Percentiles rank a stretch among this genome's conserved stretches.
Conservation (phyloP, 495 filamentous ascomycete genomes). For the Lophiostoma macrostomum region DNA sequence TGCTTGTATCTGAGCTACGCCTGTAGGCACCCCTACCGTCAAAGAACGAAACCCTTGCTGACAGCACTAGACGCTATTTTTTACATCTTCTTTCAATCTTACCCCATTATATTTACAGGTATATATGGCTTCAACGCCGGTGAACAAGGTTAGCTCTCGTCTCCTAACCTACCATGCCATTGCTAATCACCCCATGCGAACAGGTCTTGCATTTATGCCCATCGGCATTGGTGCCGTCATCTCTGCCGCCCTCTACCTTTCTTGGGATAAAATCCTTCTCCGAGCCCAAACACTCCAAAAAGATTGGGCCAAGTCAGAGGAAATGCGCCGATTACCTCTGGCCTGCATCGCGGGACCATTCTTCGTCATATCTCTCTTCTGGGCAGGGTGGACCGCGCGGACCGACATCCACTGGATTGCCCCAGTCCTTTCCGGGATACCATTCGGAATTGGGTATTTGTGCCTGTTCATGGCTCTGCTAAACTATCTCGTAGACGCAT, state of each 20-base stretch:
- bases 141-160: no score
- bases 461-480: slow-evolving; percentile 65
- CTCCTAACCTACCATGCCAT: no score
- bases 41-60: background rate
- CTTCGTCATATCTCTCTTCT: slow-evolving; percentile 63
- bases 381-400: slow-evolving; percentile 67
- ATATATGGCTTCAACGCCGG: slow-evolving; percentile 43
- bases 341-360: slow-evolving; percentile 64
- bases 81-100: slow-evolving; percentile 66
- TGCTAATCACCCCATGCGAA: slow-evolving; percentile 39
- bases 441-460: slow-evolving; percentile 68
- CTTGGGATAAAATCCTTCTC: slow-evolving; percentile 55
- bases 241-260: slow-evolving; percentile 48
- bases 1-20: slow-evolving; percentile 61
- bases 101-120: slow-evolving; percentile 36
- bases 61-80: slow-evolving; percentile 72
- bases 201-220: slow-evolving; percentile 42
- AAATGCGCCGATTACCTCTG: slow-evolving; percentile 63
- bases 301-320: slow-evolving; percentile 50
- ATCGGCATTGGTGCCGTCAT: slow-evolving; percentile 44
- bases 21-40: background rate
- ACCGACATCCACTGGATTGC: slow-evolving; percentile 58
- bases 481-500: slow-evolving; percentile 77
- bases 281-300: slow-evolving; percentile 41
- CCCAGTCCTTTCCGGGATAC: slow-evolving; percentile 60